Evolutionary conservation across 2,329 filamentous ascomycete genomes (phyloP).

Genomic region (Aspergillus sp.): DNA sequence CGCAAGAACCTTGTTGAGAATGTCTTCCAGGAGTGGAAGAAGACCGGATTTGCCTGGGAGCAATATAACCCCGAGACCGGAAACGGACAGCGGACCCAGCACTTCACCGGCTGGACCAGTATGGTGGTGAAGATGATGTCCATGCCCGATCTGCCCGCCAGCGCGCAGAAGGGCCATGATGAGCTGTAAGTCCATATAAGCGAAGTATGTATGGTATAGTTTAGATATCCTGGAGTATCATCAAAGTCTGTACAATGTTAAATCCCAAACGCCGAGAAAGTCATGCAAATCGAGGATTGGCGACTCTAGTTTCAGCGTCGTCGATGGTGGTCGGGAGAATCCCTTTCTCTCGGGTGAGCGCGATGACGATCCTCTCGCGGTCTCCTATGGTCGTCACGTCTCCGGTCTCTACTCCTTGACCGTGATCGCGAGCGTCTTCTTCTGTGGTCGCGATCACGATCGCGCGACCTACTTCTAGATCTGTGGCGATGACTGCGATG

Average conservation of each 20-base stretch:
- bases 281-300: constrained; percentile 6
- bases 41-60: constrained; percentile 97
- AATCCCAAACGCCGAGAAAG: constrained; percentile 18
- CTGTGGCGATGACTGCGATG: constrained; percentile 37
- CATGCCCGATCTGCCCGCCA: constrained; percentile 69
- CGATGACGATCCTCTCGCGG: constrained; percentile 29
- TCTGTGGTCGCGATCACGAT: constrained; percentile 26
- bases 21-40: constrained; percentile 81
- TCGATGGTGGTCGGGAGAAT: constrained; percentile 24
- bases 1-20: constrained; percentile 85
- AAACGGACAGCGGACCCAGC: constrained; percentile 89
- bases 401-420: constrained; percentile 32
- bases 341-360: constrained; percentile 30
- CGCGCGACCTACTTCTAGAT: constrained; percentile 32
- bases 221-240: constrained; percentile 11
- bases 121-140: constrained; percentile 96
- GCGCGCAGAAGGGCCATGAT: constrained; percentile 43
- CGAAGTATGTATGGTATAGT: constrained; percentile 14
- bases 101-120: constrained; percentile 99
- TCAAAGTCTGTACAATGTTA: constrained; percentile 15
- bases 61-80: constrained; percentile 96
- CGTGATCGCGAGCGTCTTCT: constrained; percentile 31
- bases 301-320: constrained; percentile 24
- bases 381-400: constrained; percentile 27
- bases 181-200: constrained; percentile 45